A percentile compares a stretch with the other conserved stretches of the same genome.
Conservation (phyloP, 169 alveolate genomes). For the Amoebophrya sp. region DNA sequence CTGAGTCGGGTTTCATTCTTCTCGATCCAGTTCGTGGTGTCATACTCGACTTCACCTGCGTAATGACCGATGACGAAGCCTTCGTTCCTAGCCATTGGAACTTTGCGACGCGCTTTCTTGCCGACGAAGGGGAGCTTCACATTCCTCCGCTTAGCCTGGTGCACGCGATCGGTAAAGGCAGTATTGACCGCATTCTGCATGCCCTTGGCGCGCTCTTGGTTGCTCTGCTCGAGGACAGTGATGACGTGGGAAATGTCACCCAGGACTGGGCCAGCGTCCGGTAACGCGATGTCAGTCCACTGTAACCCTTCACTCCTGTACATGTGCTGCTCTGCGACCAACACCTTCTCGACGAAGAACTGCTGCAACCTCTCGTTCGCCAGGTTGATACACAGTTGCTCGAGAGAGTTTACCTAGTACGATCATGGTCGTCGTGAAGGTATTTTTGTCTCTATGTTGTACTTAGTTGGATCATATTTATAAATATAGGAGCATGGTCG, state of each 20-base stretch:
- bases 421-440: background rate
- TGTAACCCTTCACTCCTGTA: background rate
- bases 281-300: background rate
- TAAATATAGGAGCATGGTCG: too few species aligned
- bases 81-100: background rate
- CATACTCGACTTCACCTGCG: background rate
- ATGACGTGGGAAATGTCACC: background rate
- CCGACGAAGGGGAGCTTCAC: background rate
- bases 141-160: background rate
- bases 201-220: background rate
- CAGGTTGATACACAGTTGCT: slow-evolving; percentile 91
- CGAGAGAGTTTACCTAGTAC: slow-evolving; percentile 77
- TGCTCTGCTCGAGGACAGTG: background rate
- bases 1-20: background rate
- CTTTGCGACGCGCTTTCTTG: background rate
- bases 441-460: too few species aligned
- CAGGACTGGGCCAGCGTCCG: background rate
- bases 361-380: slow-evolving; percentile 95
- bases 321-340: background rate
- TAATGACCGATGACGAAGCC: slow-evolving; percentile 3
- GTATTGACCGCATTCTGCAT: background rate
- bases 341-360: slow-evolving; percentile 64
- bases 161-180: background rate
- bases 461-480: too few species aligned
- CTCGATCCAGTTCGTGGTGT: slow-evolving; percentile 1